phyloP scores from a whole-genome alignment of 345 rosid species.

The Dovyalis caffra region DNA sequence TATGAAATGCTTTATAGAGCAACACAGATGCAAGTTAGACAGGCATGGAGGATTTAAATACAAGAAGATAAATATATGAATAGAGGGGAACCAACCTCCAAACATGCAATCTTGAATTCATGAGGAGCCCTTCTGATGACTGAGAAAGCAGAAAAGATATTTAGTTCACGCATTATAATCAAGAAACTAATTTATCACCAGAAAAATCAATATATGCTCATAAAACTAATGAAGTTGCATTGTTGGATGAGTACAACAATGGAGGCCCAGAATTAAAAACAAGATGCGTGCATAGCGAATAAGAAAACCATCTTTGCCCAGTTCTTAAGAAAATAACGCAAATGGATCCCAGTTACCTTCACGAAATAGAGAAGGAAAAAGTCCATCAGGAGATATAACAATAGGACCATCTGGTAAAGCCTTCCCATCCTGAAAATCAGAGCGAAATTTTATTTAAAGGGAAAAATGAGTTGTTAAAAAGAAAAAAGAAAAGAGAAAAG shows the following conservation, averaged over 20 bases:
- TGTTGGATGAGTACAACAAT: not conserved
- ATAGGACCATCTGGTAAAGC: conserved; percentile 97
- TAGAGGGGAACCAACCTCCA: conserved; percentile 63
- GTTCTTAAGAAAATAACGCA: not conserved
- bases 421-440: conserved; percentile 68
- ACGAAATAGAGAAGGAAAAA: conserved; percentile 85
- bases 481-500: not conserved
- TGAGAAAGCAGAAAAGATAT: conserved; percentile 30
- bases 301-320: not conserved
- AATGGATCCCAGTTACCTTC: conserved; percentile 55
- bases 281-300: not conserved
- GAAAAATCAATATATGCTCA: conserved; percentile 2
- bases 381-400: conserved; percentile 97
- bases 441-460: not conserved
- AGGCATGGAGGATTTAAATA: not conserved
- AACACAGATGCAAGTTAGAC: not conserved
- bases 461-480: too few species aligned
- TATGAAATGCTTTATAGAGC: not conserved
- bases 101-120: conserved; percentile 98
- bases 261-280: not conserved
- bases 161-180: conserved; percentile 11
- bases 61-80: not conserved
- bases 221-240: not conserved
- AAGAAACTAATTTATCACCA: conserved; percentile 3
- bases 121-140: conserved; percentile 98